Percentiles rank a stretch among this genome's conserved stretches.
Evolutionary conservation across 192 early-diverging fungal species (phyloP).

Genomic region (Phycomyces nitens): DNA sequence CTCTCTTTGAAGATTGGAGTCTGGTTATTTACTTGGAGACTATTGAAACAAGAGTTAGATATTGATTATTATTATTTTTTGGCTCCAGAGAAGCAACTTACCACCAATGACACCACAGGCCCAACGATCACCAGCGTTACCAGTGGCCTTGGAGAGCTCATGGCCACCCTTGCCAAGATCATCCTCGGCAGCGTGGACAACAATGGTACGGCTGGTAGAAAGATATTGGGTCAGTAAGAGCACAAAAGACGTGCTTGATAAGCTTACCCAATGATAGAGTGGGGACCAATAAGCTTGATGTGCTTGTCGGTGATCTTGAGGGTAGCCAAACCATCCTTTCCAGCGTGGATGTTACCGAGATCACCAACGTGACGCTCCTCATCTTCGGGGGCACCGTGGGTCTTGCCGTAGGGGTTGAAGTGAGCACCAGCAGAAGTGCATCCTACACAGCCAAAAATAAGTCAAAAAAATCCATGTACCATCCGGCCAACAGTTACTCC

Average conservation of each 20-base stretch:
- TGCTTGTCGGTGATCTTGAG: conserved; percentile 54
- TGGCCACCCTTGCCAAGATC: conserved; percentile 80
- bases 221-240: background rate
- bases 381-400: conserved; percentile 75
- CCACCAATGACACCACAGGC: conserved; percentile 90
- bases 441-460: conserved; percentile 30
- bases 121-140: conserved; percentile 83
- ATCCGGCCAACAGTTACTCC: background rate
- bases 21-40: background rate
- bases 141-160: conserved; percentile 72
- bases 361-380: conserved; percentile 82
- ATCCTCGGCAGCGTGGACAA: conserved; percentile 82
- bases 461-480: conserved; percentile 3
- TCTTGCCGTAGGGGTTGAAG: conserved; percentile 77
- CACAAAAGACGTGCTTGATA: conserved; percentile 12
- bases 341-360: conserved; percentile 78
- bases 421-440: conserved; percentile 85
- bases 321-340: conserved; percentile 52
- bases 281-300: conserved; percentile 70
- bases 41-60: background rate
- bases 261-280: conserved; percentile 70
- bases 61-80: no score
- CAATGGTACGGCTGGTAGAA: conserved; percentile 62
- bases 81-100: conserved; percentile 23
- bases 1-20: no score